These are phyloP conservation scores for Blastobotrys buckinghamii DNA, from an alignment of 1,139 yeast genomes.

Conservation along the genomic window DNA sequence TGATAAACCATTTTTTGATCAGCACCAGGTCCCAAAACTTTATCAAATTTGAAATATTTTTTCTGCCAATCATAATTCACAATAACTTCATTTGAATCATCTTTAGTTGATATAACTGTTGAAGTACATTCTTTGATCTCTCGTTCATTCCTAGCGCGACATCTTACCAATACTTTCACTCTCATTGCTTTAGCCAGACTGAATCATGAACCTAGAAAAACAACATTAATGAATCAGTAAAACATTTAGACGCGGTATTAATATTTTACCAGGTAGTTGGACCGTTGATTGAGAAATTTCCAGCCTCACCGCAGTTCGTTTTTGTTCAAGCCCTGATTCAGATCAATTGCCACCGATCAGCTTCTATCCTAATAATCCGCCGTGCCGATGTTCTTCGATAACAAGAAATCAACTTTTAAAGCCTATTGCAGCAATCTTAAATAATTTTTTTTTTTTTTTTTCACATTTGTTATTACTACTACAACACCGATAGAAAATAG, in stretches of 20 bases:
- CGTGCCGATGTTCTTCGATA: no score
- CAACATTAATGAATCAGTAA: no score
- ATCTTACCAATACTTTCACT: constrained; percentile 68
- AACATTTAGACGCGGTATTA: no score
- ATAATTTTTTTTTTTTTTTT: background rate
- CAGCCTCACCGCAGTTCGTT: no score
- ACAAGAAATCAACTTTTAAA: no score
- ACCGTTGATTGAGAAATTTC: no score
- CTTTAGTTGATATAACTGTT: constrained; percentile 54
- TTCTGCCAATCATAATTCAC: constrained; percentile 23
- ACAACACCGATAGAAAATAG: background rate
- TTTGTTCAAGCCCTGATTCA: no score
- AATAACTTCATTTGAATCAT: constrained; percentile 25
- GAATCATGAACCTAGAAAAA: no score
- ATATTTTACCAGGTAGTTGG: no score
- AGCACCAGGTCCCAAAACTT: constrained; percentile 65
- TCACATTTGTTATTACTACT: background rate
- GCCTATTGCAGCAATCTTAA: no score
- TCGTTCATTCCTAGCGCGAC: constrained; percentile 62
- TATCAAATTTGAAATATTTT: constrained; percentile 58
- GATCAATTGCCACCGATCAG: no score
- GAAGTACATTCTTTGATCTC: constrained; percentile 49
- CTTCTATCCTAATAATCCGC: no score
- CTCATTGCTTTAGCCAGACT: background rate
- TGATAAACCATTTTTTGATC: constrained; percentile 55